A percentile compares a stretch with the other conserved stretches of the same genome.
Conservation (phyloP, 345 rosid species). For the Eucalyptus pauciflora region DNA sequence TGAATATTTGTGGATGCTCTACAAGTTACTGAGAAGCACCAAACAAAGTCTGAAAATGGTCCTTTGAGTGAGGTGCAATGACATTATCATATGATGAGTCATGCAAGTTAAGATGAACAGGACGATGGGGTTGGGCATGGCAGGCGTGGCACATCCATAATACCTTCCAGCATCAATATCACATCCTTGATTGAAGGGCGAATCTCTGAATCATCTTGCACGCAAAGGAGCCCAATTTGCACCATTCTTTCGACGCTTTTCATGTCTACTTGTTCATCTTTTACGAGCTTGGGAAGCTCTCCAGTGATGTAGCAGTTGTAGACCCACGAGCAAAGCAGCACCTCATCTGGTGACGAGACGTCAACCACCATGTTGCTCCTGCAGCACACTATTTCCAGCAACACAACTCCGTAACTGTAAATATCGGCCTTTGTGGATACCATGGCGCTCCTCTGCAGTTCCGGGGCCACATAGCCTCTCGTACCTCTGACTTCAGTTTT, state of each 20-base stretch:
- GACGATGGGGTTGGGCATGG: not conserved
- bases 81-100: not conserved
- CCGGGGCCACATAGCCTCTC: slow-evolving; percentile 8
- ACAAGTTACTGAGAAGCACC: not conserved
- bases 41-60: not conserved
- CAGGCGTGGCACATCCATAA: not conserved
- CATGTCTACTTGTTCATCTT: not conserved
- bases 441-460: not conserved
- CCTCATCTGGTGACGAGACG: not conserved
- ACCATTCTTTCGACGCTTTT: slow-evolving; percentile 5
- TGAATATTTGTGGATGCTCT: not conserved
- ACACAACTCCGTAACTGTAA: slow-evolving; percentile 13
- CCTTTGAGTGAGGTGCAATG: not conserved
- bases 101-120: not conserved
- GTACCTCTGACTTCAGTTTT: not conserved
- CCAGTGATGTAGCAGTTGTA: not conserved
- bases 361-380: not conserved
- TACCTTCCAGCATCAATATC: slow-evolving; percentile 7
- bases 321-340: slow-evolving; percentile 7
- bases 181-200: slow-evolving; percentile 6
- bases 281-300: slow-evolving; percentile 1
- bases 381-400: slow-evolving; percentile 14
- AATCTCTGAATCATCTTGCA: slow-evolving; percentile 5
- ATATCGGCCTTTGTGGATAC: slow-evolving; percentile 1
- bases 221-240: not conserved